These are phyloP conservation scores for Bipolaris bicolor DNA, from an alignment of 2,329 filamentous ascomycete species.

Conservation along the genomic window DNA sequence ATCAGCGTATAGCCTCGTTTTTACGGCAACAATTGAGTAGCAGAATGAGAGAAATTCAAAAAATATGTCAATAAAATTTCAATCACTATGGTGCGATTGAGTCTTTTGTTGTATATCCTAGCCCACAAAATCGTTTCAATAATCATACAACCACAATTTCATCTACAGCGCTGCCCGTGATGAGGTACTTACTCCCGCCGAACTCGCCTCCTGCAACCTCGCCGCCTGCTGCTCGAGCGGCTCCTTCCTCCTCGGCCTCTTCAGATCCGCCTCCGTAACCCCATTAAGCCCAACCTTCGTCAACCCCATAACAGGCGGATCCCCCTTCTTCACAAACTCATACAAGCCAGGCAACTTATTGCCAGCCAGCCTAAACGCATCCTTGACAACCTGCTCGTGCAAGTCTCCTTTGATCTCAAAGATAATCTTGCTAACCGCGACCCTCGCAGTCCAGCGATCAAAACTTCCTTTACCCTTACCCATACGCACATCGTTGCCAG, in stretches of 20 bases:
- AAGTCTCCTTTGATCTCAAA: conserved; percentile 91
- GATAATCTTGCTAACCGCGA: conserved; percentile 87
- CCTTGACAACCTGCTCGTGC: conserved; percentile 91
- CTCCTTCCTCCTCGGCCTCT: conserved; percentile 74
- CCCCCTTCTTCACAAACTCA: conserved; percentile 93
- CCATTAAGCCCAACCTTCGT: conserved; percentile 80
- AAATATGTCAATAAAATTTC: too few relatives aligned
- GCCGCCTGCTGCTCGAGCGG: conserved; percentile 64
- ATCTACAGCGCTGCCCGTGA: conserved; percentile 21
- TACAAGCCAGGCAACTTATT: conserved; percentile 93
- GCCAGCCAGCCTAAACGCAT: conserved; percentile 91
- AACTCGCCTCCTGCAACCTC: conserved; percentile 64
- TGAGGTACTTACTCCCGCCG: not conserved
- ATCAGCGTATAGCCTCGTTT: not conserved
- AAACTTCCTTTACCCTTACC: conserved; percentile 98
- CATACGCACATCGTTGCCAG: conserved; percentile 97
- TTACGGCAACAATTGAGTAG: not conserved
- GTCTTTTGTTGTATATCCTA: not conserved
- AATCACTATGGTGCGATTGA: too few relatives aligned
- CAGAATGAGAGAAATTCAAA: not conserved
- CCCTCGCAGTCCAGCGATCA: conserved; percentile 91
- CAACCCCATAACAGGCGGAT: conserved; percentile 86
- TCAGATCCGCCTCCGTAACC: conserved; percentile 81
- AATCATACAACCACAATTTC: conserved; percentile 8
- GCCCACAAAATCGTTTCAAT: not conserved